phyloP scores from a whole-genome alignment of 1,139 yeast genomes.

The Candida sojae region DNA sequence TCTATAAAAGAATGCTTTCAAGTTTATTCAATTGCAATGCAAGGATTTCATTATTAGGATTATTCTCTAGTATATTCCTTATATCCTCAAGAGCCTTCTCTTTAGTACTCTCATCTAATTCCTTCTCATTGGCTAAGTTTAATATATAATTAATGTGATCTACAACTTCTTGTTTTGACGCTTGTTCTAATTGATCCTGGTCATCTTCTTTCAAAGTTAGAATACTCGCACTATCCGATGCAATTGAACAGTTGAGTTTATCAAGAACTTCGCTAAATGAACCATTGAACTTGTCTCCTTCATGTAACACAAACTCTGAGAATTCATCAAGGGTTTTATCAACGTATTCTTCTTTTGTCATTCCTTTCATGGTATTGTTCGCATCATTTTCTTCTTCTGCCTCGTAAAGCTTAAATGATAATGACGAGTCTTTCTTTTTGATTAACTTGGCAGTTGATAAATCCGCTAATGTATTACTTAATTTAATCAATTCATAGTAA shows the following conservation, averaged over 20 bases:
- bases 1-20: constrained; percentile 18
- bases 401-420: constrained; percentile 11
- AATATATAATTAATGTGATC: constrained; percentile 23
- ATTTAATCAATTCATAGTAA: constrained; percentile 46
- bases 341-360: constrained; percentile 22
- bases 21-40: constrained; percentile 25
- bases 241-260: constrained; percentile 17
- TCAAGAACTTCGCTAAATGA: constrained; percentile 31
- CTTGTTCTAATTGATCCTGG: background rate
- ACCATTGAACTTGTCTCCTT: constrained; percentile 25
- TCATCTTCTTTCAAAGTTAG: constrained; percentile 17
- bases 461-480: constrained; percentile 37
- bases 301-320: constrained; percentile 24
- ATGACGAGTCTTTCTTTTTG: background rate
- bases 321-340: constrained; percentile 30
- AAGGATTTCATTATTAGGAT: constrained; percentile 24
- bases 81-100: constrained; percentile 6
- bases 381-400: constrained; percentile 1
- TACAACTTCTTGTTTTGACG: constrained; percentile 13
- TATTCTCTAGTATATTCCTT: constrained; percentile 1
- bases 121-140: constrained; percentile 12
- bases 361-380: constrained; percentile 1
- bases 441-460: constrained; percentile 22
- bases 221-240: constrained; percentile 26
- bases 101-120: constrained; percentile 6